These are phyloP conservation scores for Pseudogymnoascus sp. DNA, from an alignment of 2,329 filamentous ascomycete species.

Conservation along the genomic window DNA sequence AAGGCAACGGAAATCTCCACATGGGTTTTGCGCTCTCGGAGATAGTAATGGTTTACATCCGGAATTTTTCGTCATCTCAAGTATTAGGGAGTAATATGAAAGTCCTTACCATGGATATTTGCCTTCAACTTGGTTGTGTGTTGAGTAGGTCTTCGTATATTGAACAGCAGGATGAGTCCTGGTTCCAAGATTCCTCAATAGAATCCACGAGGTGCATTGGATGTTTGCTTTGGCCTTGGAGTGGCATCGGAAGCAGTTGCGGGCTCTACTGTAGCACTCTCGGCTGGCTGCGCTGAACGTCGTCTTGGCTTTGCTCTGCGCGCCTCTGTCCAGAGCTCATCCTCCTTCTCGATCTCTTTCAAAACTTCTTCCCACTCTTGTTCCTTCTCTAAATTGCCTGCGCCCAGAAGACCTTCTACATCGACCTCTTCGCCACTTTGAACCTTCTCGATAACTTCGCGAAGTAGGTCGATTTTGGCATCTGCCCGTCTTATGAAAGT, in stretches of 20 bases:
- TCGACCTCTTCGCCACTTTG: constrained; percentile 71
- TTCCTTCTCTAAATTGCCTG: constrained; percentile 67
- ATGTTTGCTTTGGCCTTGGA: constrained; percentile 17
- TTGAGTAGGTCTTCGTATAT: neutral
- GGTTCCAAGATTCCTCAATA: constrained; percentile 18
- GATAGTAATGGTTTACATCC: constrained; percentile 83
- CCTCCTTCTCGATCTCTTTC: constrained; percentile 57
- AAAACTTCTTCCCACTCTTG: constrained; percentile 79
- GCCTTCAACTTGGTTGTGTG: neutral
- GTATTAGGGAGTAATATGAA: neutral
- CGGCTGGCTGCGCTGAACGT: constrained; percentile 9
- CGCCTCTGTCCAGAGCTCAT: constrained; percentile 35
- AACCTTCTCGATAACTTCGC: constrained; percentile 65
- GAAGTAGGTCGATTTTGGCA: constrained; percentile 65
- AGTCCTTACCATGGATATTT: neutral
- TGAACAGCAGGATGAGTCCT: neutral
- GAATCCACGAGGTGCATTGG: constrained; percentile 25
- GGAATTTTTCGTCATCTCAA: constrained; percentile 85
- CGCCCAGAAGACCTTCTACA: constrained; percentile 73
- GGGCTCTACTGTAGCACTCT: neutral
- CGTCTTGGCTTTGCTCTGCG: constrained; percentile 20
- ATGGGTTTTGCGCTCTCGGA: constrained; percentile 91
- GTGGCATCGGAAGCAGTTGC: neutral
- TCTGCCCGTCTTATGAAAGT: constrained; percentile 70
- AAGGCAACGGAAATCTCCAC: constrained; percentile 99